These are phyloP conservation scores for Tulasnella calospora DNA, from an alignment of 768 basidiomycete species.

Conservation along the genomic window DNA sequence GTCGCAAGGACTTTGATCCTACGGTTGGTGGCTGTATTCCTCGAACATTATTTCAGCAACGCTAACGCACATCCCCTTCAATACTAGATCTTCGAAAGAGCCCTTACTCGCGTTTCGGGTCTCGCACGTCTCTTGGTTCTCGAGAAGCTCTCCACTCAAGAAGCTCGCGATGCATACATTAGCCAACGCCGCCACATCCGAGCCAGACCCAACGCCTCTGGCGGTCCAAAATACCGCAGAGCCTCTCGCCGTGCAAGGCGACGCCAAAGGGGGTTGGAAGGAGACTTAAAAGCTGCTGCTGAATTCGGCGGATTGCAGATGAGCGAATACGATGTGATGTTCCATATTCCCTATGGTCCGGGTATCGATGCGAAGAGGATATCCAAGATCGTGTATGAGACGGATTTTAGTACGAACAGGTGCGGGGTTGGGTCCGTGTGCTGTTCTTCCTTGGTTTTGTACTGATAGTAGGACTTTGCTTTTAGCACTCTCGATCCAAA, in stretches of 20 bases:
- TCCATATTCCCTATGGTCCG: slow-evolving; percentile 60
- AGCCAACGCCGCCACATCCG: slow-evolving; percentile 48
- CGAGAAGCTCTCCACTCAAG: slow-evolving; percentile 48
- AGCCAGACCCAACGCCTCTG: slow-evolving; percentile 40
- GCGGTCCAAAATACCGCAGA: background rate
- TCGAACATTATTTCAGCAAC: background rate
- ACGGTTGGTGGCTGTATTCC: slow-evolving; percentile 41
- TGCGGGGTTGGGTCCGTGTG: background rate
- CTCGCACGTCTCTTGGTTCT: slow-evolving; percentile 59
- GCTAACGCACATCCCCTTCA: background rate
- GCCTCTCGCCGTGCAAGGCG: slow-evolving; percentile 33
- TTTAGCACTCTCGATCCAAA: slow-evolving; percentile 48
- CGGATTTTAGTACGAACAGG: slow-evolving; percentile 37
- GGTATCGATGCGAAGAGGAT: slow-evolving; percentile 55
- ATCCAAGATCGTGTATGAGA: slow-evolving; percentile 54
- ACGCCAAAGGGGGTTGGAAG: slow-evolving; percentile 42
- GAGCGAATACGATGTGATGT: slow-evolving; percentile 54
- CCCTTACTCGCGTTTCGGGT: slow-evolving; percentile 54
- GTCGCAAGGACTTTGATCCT: slow-evolving; percentile 52
- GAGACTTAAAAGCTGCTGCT: slow-evolving; percentile 48
- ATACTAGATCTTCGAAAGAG: slow-evolving; percentile 56
- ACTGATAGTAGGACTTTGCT: background rate
- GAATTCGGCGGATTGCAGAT: slow-evolving; percentile 47
- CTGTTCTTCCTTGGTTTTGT: background rate
- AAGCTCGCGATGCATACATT: slow-evolving; percentile 46